Base-by-base conservation (phyloP, 1,284 basidiomycete species). In the Phlebopus sp. region DNA sequence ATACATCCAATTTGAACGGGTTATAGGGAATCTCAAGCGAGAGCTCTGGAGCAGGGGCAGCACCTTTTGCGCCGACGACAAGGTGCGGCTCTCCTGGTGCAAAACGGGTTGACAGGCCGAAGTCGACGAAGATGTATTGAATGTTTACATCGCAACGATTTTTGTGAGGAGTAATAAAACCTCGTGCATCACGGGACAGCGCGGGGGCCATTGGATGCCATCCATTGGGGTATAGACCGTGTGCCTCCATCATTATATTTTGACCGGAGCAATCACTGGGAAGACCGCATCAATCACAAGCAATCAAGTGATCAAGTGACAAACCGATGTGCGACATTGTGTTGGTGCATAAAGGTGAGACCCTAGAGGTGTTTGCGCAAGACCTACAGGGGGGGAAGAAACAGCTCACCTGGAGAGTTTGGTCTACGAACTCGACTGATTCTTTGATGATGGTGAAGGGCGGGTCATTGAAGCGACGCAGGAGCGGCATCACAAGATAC, bases 231-330 rank as follows among this genome's bases (percentile, higher is more conserved):
- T 60, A 67, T 36, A 70, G 47, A n/a, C 50, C 49, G 7, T 38
- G 40, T 0, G 66, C 58, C 37, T 69, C 68, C 58, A 70, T 63
- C 67, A 71, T 67, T 44, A 71, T 63, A 48, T 73, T 72, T 21
- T 56, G 44, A 4, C 35, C 25, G 30, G 63, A 61, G 37, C 61
- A 61, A 47, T 76, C 73, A 7, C 74, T 77, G 10, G n/a, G 10
- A 8, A 29, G 27, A 29, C 2, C 8, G 27, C 27, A 8, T 29
- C 8, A 29, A 11, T 9, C 4, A 29, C n/a, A 29, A 8, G 2
- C 27, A 29, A 2, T 9, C 2, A 29, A 11, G 2, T 8, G 10
- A 9, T 11, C 27, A 29, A 9, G 27, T 29, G 27, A 29, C 27
- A 5, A 9, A 29, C 27, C 27, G 27, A 29, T 29, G 27, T 29